Base-by-base conservation (phyloP, 1,284 basidiomycete genomes). In the Trametes pubescens region DNA sequence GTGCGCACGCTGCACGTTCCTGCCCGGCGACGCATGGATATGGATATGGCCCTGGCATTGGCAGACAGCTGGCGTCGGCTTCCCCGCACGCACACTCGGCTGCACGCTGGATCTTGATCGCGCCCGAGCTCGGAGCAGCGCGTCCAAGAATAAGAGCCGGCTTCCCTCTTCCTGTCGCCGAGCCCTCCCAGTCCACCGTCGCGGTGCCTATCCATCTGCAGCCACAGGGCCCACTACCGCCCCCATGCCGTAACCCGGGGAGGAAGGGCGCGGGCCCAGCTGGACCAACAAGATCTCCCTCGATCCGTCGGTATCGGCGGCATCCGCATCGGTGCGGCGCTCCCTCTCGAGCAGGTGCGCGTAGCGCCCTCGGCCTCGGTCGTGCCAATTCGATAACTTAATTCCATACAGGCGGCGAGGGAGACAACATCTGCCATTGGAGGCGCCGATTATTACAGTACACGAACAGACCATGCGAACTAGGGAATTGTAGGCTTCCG, bases 231-330 rank as follows among this genome's bases (percentile, higher is more conserved):
- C 34, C 46, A 26, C 46, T 37, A 51, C 47, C 29, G 49, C 49
- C 49, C 55, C 22, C 35, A 65, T 65, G 66, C 66, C 66, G 64
- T 65, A 68, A 68, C 18, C 52, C 49, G 22, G 22, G 18, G 52
- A 46, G 26, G 10, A 21, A 61, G 37, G 54, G 40, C 63, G 60
- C 58, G 57, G 58, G 52, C 56, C 48, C 47, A 37, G 57, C 21
- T 65, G 64, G 66, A 68, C 64, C 64, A 57, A 68, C 66, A 65
- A 68, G 64, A 63, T 61, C 66, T 61, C 26, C 46, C 51, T 10
- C 62, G 62, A 64, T 64, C 65, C 61, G 24, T n/a, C 61, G 24
- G 49, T n/a, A 21, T 46, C n/a, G 22, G n/a, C n/a, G 21, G 22
- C 38, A 29, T 29, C 37, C 5, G 35, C 35, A 53, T 53, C 51